Percentiles rank a stretch among this genome's conserved stretches.
Evolutionary conservation across 345 rosid species (phyloP).

Genomic region (Excoecaria agallocha): DNA sequence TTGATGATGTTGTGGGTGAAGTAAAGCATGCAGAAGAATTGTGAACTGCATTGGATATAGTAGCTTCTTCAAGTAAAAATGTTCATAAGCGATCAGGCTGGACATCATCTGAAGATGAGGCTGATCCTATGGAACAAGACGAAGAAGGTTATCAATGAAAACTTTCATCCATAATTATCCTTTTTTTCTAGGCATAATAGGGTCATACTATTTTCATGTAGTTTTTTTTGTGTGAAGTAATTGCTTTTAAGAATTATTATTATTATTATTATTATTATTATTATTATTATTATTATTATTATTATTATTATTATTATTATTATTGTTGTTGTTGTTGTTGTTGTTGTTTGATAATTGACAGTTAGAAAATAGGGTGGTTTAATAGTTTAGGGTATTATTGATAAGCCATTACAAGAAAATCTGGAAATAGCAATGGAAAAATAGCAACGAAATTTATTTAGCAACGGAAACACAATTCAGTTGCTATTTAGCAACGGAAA

Average conservation of each 20-base stretch:
- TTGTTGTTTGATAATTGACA: no score
- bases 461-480: no score
- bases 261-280: no score
- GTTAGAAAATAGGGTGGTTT: no score
- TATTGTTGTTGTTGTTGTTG: no score
- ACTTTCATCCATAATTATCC: slow-evolving; percentile 6
- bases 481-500: no score
- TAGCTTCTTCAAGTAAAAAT: slow-evolving; percentile 68
- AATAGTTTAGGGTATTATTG: no score
- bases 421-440: no score
- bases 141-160: slow-evolving; percentile 53
- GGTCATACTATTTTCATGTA: background rate
- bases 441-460: no score
- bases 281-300: no score
- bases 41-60: slow-evolving; percentile 54
- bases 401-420: no score
- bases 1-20: slow-evolving; percentile 51
- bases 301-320: no score
- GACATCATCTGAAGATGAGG: slow-evolving; percentile 91
- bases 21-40: slow-evolving; percentile 68
- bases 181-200: slow-evolving; percentile 3
- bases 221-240: background rate
- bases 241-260: background rate
- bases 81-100: slow-evolving; percentile 48
- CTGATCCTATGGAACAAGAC: slow-evolving; percentile 70